Conservation (phyloP, 1,284 basidiomycete genomes). For the Cryptococcus amylolentus region DNA sequence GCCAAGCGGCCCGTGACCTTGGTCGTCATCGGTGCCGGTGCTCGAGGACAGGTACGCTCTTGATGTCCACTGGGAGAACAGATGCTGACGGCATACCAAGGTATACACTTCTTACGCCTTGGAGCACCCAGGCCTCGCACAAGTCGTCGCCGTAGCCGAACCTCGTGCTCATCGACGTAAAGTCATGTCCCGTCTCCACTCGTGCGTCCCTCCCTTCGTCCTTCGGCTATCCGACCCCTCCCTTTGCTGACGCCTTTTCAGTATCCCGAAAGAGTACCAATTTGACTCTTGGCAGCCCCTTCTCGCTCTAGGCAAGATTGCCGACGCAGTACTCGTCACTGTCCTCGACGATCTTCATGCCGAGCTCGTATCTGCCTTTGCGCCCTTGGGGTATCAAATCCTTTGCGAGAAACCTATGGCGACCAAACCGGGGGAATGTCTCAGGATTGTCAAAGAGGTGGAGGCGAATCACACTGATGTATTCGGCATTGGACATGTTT, state of each 20-base stretch:
- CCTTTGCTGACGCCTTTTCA: not conserved
- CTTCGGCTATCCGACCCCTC: not conserved
- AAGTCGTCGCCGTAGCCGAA: conserved; percentile 76
- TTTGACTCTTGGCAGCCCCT: conserved; percentile 72
- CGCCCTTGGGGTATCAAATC: conserved; percentile 75
- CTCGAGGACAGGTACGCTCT: conserved; percentile 63
- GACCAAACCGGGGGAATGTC: conserved; percentile 65
- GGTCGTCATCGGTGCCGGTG: conserved; percentile 69
- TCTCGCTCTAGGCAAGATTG: conserved; percentile 62
- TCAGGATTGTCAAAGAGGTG: conserved; percentile 68
- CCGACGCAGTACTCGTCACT: conserved; percentile 72
- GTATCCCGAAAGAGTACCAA: conserved; percentile 61
- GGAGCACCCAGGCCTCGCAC: conserved; percentile 60
- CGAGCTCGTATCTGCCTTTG: conserved; percentile 68
- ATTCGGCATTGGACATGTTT: conserved; percentile 77
- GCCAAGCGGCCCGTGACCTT: conserved; percentile 50
- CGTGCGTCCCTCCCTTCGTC: conserved; percentile 19
- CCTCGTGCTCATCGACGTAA: conserved; percentile 65
- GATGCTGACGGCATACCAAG: conserved; percentile 47
- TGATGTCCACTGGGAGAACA: not conserved
- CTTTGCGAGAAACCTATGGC: conserved; percentile 90
- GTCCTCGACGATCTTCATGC: conserved; percentile 69
- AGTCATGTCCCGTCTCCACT: conserved; percentile 58
- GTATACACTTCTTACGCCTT: conserved; percentile 65
- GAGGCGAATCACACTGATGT: conserved; percentile 57